Percentiles rank a stretch among this genome's conserved stretches.
Evolutionary conservation across 306 rosid genomes (phyloP).

Genomic region (Arachis stenosperma): DNA sequence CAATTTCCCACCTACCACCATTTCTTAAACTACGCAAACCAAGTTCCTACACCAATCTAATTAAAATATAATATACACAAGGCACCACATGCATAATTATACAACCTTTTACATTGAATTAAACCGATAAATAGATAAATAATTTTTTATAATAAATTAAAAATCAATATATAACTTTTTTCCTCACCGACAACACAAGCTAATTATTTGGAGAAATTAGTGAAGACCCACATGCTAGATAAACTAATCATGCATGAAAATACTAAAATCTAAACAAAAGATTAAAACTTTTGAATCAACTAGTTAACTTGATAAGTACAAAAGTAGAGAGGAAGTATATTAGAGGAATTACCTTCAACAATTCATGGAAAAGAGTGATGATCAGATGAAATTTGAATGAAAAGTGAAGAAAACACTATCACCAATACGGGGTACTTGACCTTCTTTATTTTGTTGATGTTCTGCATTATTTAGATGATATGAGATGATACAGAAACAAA

Average conservation of each 20-base stretch:
- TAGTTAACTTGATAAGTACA: slow-evolving; percentile 3
- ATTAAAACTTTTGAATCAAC: slow-evolving; percentile 22
- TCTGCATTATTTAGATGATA: too few relatives aligned
- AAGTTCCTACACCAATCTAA: too few relatives aligned
- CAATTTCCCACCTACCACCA: neutral
- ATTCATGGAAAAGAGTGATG: slow-evolving; percentile 40
- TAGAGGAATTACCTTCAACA: slow-evolving; percentile 27
- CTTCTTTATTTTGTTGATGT: too few relatives aligned
- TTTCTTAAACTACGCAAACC: neutral
- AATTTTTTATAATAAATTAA: neutral
- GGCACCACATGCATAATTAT: too few relatives aligned
- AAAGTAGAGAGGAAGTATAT: neutral
- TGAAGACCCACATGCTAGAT: slow-evolving; percentile 41
- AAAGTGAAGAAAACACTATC: slow-evolving; percentile 16
- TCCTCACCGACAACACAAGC: neutral
- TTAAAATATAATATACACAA: too few relatives aligned
- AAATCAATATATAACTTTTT: neutral
- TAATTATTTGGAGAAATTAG: slow-evolving; percentile 32
- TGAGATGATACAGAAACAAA: too few relatives aligned
- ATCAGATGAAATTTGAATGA: slow-evolving; percentile 35
- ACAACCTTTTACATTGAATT: neutral
- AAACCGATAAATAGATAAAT: too few relatives aligned
- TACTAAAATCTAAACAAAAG: neutral
- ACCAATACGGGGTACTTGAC: too few relatives aligned
- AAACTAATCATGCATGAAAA: slow-evolving; percentile 26